phyloP scores from a whole-genome alignment of 805 yeast species.

The Candida tallmaniae region DNA sequence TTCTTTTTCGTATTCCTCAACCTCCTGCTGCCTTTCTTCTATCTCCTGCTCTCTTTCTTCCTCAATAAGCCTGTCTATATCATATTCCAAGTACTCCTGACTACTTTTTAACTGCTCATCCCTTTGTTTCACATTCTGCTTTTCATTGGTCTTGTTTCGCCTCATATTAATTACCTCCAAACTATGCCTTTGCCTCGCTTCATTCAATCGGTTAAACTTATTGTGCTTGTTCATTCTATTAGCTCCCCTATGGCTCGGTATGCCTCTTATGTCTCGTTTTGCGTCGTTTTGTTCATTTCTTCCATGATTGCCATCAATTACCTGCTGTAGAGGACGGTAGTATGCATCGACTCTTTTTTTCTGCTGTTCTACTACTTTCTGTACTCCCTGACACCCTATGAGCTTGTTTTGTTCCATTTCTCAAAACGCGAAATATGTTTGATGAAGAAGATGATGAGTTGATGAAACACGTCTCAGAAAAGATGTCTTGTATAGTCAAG shows the following conservation, averaged over 20 bases:
- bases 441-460: constrained; percentile 15
- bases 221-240: constrained; percentile 18
- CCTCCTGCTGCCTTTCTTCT: constrained; percentile 7
- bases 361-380: constrained; percentile 3
- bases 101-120: constrained; percentile 8
- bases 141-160: constrained; percentile 16
- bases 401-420: constrained; percentile 1
- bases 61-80: constrained; percentile 19
- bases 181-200: constrained; percentile 22
- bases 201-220: constrained; percentile 14
- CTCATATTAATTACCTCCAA: constrained; percentile 14
- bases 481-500: constrained; percentile 5
- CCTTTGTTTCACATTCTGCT: constrained; percentile 12
- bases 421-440: constrained; percentile 3
- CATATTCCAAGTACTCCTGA: no score
- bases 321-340: constrained; percentile 9
- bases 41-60: constrained; percentile 24
- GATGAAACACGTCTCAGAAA: constrained; percentile 14
- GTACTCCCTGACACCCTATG: constrained; percentile 1
- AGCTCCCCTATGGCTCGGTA: constrained; percentile 7
- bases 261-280: not conserved
- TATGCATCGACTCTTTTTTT: constrained; percentile 5
- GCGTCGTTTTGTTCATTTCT: not conserved
- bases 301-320: constrained; percentile 2
- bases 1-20: constrained; percentile 14